Conservation (phyloP, 2,329 filamentous ascomycete species). For the Microdochium paspali region DNA sequence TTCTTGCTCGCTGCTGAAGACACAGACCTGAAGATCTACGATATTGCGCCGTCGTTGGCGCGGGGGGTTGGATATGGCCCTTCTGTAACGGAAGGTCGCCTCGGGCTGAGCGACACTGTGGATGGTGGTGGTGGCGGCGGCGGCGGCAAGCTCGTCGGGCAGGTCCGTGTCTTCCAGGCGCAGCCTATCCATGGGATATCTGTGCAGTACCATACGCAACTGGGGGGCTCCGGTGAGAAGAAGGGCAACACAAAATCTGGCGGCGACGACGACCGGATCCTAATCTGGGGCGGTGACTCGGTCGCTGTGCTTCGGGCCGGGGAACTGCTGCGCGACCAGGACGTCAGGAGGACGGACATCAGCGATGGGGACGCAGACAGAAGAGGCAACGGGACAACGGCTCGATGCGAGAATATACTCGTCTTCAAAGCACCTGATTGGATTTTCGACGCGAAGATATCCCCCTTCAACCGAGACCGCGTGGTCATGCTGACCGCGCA, state of each 20-base stretch:
- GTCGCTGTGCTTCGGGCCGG: constrained; percentile 33
- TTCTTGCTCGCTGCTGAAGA: constrained; percentile 53
- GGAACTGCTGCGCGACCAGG: constrained; percentile 21
- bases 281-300: constrained; percentile 64
- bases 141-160: constrained; percentile 21
- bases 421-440: constrained; percentile 56
- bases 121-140: background rate
- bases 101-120: background rate
- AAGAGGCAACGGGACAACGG: too few species aligned
- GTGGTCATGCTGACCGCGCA: constrained; percentile 73
- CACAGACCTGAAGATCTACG: constrained; percentile 44
- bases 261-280: constrained; percentile 20
- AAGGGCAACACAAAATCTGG: constrained; percentile 1
- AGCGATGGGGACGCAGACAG: constrained; percentile 16
- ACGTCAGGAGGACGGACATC: constrained; percentile 9
- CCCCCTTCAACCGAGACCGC: constrained; percentile 27
- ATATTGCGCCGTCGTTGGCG: constrained; percentile 15
- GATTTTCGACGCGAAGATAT: constrained; percentile 61
- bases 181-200: constrained; percentile 68
- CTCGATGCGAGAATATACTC: constrained; percentile 10
- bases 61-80: too few species aligned
- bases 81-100: constrained; percentile 8
- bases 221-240: background rate
- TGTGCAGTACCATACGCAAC: constrained; percentile 21
- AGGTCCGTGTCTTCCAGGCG: constrained; percentile 48